Evolutionary conservation across 192 early-diverging fungal species (phyloP), one percentile per base, ranked within the genome.

Genomic region (Polychytrium aggregatum): DNA sequence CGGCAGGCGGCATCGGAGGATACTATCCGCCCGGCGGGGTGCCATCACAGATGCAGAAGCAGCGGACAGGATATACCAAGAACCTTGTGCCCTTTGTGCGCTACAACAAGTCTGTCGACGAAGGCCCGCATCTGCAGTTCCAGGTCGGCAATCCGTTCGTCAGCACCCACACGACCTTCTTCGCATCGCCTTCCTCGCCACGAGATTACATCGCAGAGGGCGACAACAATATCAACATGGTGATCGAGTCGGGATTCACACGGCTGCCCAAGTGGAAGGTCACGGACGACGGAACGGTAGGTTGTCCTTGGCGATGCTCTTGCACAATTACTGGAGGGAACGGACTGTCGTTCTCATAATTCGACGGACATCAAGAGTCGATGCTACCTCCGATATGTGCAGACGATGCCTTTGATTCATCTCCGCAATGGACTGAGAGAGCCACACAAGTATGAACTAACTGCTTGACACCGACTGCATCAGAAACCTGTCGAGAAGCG

Each of bases 61-160:
- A 57, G 30, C 5, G 69, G 34, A 61, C 64, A 8, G 69, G 69
- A 48, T 71, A 66, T 55, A 41, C 64, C 41, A 63, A 63, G 36
- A 71, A 71, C 44, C 52, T 67, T 27, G 29, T 47, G 16, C 50
- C 61, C 22, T 63, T 41, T 50, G 69, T 71, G 18, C 51, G 67
- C 17, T 71, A 71, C 37, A 58, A 67, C 39, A 66, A 60, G 30
- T 41, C 28, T 8, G 64, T 71, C 0, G 69, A 71, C 53, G 69
- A 70, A 47, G 65, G 60, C 27, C 56, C 52, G 3, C 36, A 50
- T 39, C 65, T 65, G 47, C 38, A 40, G 60, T 62, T 8, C 13
- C 7, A 43, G 22, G 7, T 10, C 24, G 46, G 41, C 41, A 42
- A 17, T 13, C 46, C 17, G 46, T 13, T 40, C 46, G 46, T 13